Base-by-base conservation (phyloP, 306 rosid species). In the Ormosia semicastrata region DNA sequence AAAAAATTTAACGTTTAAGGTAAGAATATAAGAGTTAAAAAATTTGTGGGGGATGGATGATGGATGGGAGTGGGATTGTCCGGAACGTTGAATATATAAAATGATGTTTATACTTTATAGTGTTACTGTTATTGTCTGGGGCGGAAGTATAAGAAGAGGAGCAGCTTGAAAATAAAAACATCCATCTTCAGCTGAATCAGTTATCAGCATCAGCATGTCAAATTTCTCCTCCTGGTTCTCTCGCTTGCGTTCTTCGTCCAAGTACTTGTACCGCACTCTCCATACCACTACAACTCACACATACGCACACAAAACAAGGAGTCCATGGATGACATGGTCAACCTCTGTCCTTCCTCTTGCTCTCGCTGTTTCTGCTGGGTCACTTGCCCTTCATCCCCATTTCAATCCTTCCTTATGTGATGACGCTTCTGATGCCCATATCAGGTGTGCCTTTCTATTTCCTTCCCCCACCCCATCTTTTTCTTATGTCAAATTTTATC, bases 321-420 rank as follows among this genome's bases (percentile, higher is more conserved):
- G 53, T 0, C 76, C 80, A 49, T 80, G 54, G 54, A 81, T 56
- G n/a, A 71, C 64, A 2, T 85, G 87, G 84, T 76, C 91, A 29
- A 76, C 40, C 77, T 76, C 90, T 6, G 76, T 90, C 66, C 84
- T 93, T 84, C 99, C 97, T 47, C 41, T 91, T 2, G 94, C 90
- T 33, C 84, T 95, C 8, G 95, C 90, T n/a, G 43, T 82, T 71
- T 91, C 93, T 4, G 92, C 89, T 52, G 98, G 89, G 40, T 89
- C 98, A 65, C 85, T 93, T 56, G 83, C 92, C 30, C 88, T 83
- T 84, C 88, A 79, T 11, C 79, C 92, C 50, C 86, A 86, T n/a
- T 81, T 33, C 17, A 71, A 83, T 60, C 86, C 86, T 70, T 87
- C 97, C 47, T 74, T 82, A 6, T 93, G 90, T 4, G 92, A 91